Percentiles rank a stretch among this genome's conserved stretches.
Evolutionary conservation across 768 basidiomycete species (phyloP).

Genomic region (Russula dissimulans): DNA sequence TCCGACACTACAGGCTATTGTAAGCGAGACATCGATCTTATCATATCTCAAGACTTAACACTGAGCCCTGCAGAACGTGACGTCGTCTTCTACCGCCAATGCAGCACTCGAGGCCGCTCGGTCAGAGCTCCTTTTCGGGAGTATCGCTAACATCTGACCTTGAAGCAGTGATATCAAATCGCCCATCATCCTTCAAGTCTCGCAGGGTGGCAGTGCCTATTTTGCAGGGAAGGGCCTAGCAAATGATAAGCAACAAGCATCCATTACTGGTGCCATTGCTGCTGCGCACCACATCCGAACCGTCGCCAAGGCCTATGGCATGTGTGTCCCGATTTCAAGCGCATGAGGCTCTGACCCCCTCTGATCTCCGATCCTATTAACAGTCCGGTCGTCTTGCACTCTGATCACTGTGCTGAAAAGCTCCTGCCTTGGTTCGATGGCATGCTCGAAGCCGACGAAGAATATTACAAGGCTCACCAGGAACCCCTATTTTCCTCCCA

Average conservation of each 20-base stretch:
- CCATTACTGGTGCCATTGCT: slow-evolving; percentile 83
- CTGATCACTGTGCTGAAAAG: slow-evolving; percentile 97
- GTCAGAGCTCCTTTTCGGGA: slow-evolving; percentile 30
- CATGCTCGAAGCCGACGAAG: slow-evolving; percentile 95
- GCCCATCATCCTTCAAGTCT: slow-evolving; percentile 96
- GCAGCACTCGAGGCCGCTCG: slow-evolving; percentile 93
- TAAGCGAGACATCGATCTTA: slow-evolving; percentile 31
- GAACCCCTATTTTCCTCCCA: slow-evolving; percentile 91
- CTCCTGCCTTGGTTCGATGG: slow-evolving; percentile 99
- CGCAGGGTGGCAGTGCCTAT: slow-evolving; percentile 93
- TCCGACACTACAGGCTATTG: slow-evolving; percentile 51
- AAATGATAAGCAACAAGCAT: slow-evolving; percentile 94
- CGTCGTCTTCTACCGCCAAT: slow-evolving; percentile 92
- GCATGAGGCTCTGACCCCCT: not conserved
- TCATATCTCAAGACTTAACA: slow-evolving; percentile 8
- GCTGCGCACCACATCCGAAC: slow-evolving; percentile 88
- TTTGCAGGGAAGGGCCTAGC: slow-evolving; percentile 94
- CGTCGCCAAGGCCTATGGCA: slow-evolving; percentile 83
- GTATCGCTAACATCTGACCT: not conserved
- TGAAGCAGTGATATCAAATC: slow-evolving; percentile 78
- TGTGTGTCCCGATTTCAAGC: slow-evolving; percentile 45
- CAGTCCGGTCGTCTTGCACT: slow-evolving; percentile 94
- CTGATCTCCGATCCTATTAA: not conserved
- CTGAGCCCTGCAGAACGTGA: slow-evolving; percentile 62
- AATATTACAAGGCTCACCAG: slow-evolving; percentile 80